Evolutionary conservation across 2,329 filamentous ascomycete species (phyloP).

Genomic region (Xylariomycetidae sp.): DNA sequence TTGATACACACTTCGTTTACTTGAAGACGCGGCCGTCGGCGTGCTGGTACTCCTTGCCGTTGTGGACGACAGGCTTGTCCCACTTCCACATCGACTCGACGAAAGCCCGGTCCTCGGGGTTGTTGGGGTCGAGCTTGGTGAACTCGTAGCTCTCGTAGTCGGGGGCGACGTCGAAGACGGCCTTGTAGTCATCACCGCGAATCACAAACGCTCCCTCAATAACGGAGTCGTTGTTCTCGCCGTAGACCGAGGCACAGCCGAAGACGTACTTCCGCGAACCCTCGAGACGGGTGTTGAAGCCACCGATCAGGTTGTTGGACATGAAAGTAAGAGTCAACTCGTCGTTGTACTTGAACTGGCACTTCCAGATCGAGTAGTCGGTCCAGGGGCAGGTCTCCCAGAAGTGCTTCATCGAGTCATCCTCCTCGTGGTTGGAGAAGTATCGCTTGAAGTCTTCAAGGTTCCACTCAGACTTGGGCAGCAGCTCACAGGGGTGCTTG

Average conservation of each 20-base stretch:
- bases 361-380: slow-evolving; percentile 92
- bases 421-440: slow-evolving; percentile 94
- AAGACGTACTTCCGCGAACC: slow-evolving; percentile 97
- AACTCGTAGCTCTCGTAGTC: slow-evolving; percentile 97
- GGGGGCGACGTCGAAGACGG: slow-evolving; percentile 93
- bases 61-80: slow-evolving; percentile 74
- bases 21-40: slow-evolving; percentile 98
- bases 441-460: slow-evolving; percentile 98
- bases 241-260: slow-evolving; percentile 84
- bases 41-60: slow-evolving; percentile 85
- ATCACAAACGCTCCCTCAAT: slow-evolving; percentile 92
- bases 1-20: slow-evolving; percentile 47
- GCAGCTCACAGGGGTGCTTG: slow-evolving; percentile 90
- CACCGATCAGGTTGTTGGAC: slow-evolving; percentile 96
- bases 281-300: slow-evolving; percentile 97
- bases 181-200: slow-evolving; percentile 78
- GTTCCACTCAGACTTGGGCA: slow-evolving; percentile 71
- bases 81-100: slow-evolving; percentile 85
- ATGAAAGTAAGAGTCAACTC: slow-evolving; percentile 98
- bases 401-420: slow-evolving; percentile 89
- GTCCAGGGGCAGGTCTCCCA: slow-evolving; percentile 93
- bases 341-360: slow-evolving; percentile 98
- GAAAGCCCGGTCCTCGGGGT: slow-evolving; percentile 76
- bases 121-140: slow-evolving; percentile 89
- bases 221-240: slow-evolving; percentile 79